Percentiles rank a stretch among this genome's conserved stretches.
Conservation (phyloP, 1,284 basidiomycete species). For the Cryptococcus deneoformans region DNA sequence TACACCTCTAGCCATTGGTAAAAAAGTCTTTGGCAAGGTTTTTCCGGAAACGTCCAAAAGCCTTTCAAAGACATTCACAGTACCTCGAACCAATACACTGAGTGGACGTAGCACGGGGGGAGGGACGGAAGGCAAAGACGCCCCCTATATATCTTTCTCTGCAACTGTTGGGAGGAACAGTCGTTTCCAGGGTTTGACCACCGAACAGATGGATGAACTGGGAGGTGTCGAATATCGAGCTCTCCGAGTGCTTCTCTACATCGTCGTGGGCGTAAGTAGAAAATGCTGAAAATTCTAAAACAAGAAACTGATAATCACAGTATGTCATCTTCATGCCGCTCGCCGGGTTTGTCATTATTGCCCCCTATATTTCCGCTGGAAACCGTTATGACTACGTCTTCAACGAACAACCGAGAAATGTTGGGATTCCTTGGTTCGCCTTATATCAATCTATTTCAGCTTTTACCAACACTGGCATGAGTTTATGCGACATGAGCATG, state of each 20-base stretch:
- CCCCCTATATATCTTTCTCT: conserved; percentile 78
- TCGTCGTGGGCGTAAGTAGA: conserved; percentile 59
- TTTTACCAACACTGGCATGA: conserved; percentile 87
- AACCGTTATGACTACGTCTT: conserved; percentile 54
- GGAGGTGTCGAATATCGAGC: conserved; percentile 96
- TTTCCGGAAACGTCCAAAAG: conserved; percentile 60
- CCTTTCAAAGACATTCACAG: conserved; percentile 64
- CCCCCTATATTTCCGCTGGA: conserved; percentile 71
- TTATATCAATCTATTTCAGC: conserved; percentile 82
- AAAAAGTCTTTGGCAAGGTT: conserved; percentile 53
- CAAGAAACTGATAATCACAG: conserved; percentile 46
- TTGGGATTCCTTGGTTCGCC: conserved; percentile 72
- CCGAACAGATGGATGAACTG: conserved; percentile 83
- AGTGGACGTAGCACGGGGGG: conserved; percentile 35
- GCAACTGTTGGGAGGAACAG: conserved; percentile 84
- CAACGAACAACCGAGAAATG: conserved; percentile 55
- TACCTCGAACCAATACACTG: conserved; percentile 68
- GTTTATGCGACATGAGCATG: conserved; percentile 87
- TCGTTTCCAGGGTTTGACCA: conserved; percentile 72
- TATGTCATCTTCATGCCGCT: conserved; percentile 71
- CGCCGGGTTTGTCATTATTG: conserved; percentile 66
- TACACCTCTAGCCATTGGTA: conserved; percentile 64
- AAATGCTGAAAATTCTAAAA: neutral
- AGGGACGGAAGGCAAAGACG: conserved; percentile 53
- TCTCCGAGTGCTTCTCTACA: conserved; percentile 72